Conservation (phyloP, 2,329 filamentous ascomycete species). For the Arthroderma sp. region DNA sequence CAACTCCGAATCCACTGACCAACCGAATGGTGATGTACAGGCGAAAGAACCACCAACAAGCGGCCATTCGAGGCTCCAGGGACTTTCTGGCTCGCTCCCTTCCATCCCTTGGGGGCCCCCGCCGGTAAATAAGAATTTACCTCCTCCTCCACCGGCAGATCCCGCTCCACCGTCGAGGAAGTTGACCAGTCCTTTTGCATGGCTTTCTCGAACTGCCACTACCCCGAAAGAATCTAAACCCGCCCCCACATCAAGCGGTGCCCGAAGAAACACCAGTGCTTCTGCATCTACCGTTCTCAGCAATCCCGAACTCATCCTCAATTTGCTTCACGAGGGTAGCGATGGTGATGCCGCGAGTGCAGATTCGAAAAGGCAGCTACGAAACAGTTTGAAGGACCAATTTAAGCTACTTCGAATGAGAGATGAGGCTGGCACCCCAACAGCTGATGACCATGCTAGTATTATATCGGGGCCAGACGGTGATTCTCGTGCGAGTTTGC, state of each 20-base stretch:
- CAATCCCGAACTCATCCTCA: constrained; percentile 67
- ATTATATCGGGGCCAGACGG: constrained; percentile 29
- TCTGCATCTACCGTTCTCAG: constrained; percentile 67
- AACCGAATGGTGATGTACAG: constrained; percentile 18
- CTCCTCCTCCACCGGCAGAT: constrained; percentile 24
- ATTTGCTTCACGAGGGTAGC: constrained; percentile 55
- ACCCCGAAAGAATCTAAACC: constrained; percentile 44
- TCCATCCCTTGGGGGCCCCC: constrained; percentile 59
- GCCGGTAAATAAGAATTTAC: constrained; percentile 26
- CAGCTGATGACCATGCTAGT: constrained; percentile 44
- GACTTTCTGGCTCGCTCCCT: constrained; percentile 58
- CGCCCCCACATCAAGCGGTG: constrained; percentile 37
- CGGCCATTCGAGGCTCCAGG: constrained; percentile 29
- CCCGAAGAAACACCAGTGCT: constrained; percentile 61
- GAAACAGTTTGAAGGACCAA: constrained; percentile 60
- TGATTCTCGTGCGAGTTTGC: constrained; percentile 28
- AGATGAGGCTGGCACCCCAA: constrained; percentile 52
- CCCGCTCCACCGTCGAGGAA: constrained; percentile 45
- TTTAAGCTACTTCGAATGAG: constrained; percentile 66
- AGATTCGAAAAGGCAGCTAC: constrained; percentile 35
- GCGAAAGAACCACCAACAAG: constrained; percentile 23
- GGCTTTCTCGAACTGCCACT: constrained; percentile 57
- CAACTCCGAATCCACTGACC: constrained; percentile 9
- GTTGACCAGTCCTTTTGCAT: constrained; percentile 76
- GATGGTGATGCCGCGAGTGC: constrained; percentile 42